A percentile compares a stretch with the other conserved stretches of the same genome.
Conservation (phyloP, 2,329 filamentous ascomycete species). For the Cytospora schulzeri region DNA sequence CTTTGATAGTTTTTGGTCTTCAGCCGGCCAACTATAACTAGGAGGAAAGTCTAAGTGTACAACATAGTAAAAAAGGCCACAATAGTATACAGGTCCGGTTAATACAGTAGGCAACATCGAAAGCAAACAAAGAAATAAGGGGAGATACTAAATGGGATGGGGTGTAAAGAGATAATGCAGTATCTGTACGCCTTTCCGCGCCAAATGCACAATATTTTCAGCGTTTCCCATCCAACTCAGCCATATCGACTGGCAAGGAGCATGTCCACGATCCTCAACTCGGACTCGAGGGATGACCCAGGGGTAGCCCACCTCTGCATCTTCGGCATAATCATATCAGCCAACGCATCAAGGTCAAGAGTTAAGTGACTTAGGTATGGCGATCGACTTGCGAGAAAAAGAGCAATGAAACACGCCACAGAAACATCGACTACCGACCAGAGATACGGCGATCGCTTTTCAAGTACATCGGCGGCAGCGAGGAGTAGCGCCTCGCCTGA, state of each 20-base stretch:
- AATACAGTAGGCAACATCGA: too few relatives aligned
- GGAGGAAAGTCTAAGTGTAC: too few relatives aligned
- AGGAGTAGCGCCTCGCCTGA: conserved; percentile 41
- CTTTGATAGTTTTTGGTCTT: too few relatives aligned
- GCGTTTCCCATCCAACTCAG: not conserved
- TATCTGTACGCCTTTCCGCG: too few relatives aligned
- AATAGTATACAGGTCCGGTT: too few relatives aligned
- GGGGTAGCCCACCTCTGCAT: conserved; percentile 38
- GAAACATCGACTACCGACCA: conserved; percentile 42
- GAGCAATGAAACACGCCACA: conserved; percentile 39
- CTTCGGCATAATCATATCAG: conserved; percentile 34
- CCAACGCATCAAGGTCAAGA: conserved; percentile 35
- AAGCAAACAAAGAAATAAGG: too few relatives aligned
- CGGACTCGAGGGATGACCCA: conserved; percentile 38
- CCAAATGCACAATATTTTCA: too few relatives aligned
- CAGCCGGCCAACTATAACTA: too few relatives aligned
- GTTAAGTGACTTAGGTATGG: conserved; percentile 34
- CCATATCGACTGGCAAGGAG: conserved; percentile 5
- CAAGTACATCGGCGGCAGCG: conserved; percentile 40
- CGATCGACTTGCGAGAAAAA: conserved; percentile 38
- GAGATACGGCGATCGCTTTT: conserved; percentile 41
- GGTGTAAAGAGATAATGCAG: too few relatives aligned
- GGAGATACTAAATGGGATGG: too few relatives aligned
- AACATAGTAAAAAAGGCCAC: too few relatives aligned
- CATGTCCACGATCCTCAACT: conserved; percentile 33